These are phyloP conservation scores for Solidago caesia DNA, from an alignment of 129 eudicot genomes.

Conservation along the genomic window DNA sequence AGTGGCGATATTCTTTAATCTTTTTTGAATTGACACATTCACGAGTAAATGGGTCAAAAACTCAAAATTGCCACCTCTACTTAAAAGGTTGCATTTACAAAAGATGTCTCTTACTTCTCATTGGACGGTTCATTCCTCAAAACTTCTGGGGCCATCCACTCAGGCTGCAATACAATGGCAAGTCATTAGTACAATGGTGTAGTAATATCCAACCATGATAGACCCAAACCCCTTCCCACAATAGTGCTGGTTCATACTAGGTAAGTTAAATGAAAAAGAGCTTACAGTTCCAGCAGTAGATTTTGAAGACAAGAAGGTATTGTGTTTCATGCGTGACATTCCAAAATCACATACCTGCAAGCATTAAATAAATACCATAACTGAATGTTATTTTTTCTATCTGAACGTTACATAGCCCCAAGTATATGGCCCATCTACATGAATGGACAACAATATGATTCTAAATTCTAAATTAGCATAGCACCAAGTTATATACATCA, in stretches of 20 bases:
- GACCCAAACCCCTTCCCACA: neutral
- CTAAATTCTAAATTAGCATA: neutral
- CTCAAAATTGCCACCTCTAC: neutral
- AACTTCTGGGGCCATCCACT: constrained; percentile 99
- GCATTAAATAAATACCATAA: constrained; percentile 10
- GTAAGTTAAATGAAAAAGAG: constrained; percentile 5
- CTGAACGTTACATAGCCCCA: constrained; percentile 6
- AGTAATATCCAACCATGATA: neutral
- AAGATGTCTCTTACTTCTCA: constrained; percentile 68
- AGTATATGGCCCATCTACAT: constrained; percentile 6
- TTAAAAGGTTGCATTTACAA: neutral
- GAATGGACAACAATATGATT: neutral
- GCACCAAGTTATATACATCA: neutral
- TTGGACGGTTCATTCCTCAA: constrained; percentile 87
- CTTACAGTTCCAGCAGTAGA: constrained; percentile 97
- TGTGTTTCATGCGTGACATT: constrained; percentile 89
- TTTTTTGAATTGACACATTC: neutral
- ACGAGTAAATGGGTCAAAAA: neutral
- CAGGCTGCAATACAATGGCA: constrained; percentile 72
- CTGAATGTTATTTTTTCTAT: neutral
- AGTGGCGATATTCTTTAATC: neutral
- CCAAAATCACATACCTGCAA: constrained; percentile 43
- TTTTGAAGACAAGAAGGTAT: constrained; percentile 85
- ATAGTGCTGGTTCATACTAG: neutral
- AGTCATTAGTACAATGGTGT: neutral